These are phyloP conservation scores for Dryadomyces quercus-mongolicae DNA, from an alignment of 2,329 filamentous ascomycete genomes.

Conservation along the genomic window DNA sequence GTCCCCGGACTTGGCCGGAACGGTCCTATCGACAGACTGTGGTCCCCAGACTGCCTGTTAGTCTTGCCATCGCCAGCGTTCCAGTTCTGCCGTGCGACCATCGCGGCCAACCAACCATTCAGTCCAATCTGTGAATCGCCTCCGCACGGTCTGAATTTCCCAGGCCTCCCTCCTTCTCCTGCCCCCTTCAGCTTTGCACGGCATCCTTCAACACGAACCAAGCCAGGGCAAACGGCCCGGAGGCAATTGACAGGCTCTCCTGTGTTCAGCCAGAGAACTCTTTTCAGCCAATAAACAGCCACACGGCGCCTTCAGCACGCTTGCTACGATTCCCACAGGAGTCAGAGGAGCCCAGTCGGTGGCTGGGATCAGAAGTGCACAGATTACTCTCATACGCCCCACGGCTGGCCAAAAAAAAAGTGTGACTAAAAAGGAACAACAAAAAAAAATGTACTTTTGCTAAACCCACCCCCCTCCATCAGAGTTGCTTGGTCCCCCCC, in stretches of 20 bases:
- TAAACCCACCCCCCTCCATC: conserved; percentile 14
- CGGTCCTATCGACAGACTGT: neutral
- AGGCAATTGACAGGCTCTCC: too few relatives aligned
- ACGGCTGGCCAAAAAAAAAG: neutral
- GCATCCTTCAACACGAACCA: too few relatives aligned
- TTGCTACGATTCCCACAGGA: neutral
- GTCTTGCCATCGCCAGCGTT: neutral
- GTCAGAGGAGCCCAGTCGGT: neutral
- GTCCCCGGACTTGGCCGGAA: neutral
- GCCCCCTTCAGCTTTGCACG: neutral
- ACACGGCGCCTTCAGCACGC: neutral
- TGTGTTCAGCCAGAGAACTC: too few relatives aligned
- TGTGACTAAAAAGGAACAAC: conserved; percentile 10
- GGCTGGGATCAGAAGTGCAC: conserved; percentile 1
- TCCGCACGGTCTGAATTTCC: neutral
- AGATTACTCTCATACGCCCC: conserved; percentile 3
- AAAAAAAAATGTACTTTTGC: conserved; percentile 7
- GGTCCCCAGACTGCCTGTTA: neutral
- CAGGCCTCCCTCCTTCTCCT: neutral
- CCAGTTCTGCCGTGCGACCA: neutral
- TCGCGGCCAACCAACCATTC: neutral
- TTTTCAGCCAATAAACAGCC: too few relatives aligned
- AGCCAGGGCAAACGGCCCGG: too few relatives aligned
- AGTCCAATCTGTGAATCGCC: too few relatives aligned
- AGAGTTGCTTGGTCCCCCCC: neutral